phyloP scores from a whole-genome alignment of 2,329 filamentous ascomycete species.

The Exophiala sp. region DNA sequence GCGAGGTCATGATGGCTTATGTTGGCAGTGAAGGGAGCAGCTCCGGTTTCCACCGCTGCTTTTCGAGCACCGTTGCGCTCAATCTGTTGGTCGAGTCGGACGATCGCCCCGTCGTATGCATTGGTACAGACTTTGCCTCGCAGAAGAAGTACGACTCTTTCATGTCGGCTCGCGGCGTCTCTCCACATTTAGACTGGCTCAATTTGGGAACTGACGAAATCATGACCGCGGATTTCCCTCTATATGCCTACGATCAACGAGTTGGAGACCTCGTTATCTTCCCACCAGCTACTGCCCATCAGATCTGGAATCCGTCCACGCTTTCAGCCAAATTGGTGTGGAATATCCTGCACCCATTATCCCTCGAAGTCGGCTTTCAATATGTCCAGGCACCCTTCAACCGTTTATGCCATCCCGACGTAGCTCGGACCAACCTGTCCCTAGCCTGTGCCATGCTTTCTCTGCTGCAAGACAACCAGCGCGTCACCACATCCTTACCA shows the following conservation, averaged over 20 bases:
- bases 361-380: conserved; percentile 34
- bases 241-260: conserved; percentile 35
- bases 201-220: conserved; percentile 33
- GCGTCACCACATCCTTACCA: conserved; percentile 10
- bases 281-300: conserved; percentile 37
- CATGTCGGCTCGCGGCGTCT: conserved; percentile 34
- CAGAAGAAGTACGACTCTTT: conserved; percentile 35
- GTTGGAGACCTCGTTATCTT: conserved; percentile 37
- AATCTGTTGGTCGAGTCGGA: conserved; percentile 35
- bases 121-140: conserved; percentile 36
- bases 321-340: conserved; percentile 37
- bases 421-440: conserved; percentile 32
- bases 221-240: conserved; percentile 34
- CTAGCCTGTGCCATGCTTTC: conserved; percentile 34
- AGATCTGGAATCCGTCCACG: conserved; percentile 36
- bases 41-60: conserved; percentile 38
- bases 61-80: conserved; percentile 36
- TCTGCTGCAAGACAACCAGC: conserved; percentile 28
- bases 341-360: conserved; percentile 37
- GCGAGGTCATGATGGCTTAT: conserved; percentile 39
- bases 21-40: conserved; percentile 34
- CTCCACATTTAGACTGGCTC: conserved; percentile 36
- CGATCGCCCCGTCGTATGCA: conserved; percentile 33
- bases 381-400: conserved; percentile 37
- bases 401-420: conserved; percentile 35